Conservation (phyloP, 2,329 filamentous ascomycete genomes). For the Dothiorella sarmentorum region DNA sequence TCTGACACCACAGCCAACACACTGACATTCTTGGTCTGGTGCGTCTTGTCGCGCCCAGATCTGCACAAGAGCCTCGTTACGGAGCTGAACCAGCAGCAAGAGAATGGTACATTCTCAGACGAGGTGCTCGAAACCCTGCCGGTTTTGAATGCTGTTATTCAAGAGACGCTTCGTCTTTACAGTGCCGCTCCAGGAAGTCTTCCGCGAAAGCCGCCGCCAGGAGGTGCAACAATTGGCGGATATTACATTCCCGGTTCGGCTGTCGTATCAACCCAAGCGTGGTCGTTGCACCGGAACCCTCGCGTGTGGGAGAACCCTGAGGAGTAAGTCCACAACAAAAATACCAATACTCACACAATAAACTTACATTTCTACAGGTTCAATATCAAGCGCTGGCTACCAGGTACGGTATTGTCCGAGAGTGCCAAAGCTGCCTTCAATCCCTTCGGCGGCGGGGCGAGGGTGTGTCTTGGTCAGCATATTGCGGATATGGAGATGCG, state of each 20-base stretch:
- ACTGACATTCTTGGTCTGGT: conserved; percentile 36
- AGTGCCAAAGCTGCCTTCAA: conserved; percentile 55
- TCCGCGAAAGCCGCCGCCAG: conserved; percentile 35
- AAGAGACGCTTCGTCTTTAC: conserved; percentile 39
- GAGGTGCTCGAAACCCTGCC: conserved; percentile 31
- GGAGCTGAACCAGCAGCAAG: conserved; percentile 23
- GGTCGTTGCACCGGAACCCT: conserved; percentile 36
- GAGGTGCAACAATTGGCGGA: conserved; percentile 33
- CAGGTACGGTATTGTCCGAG: conserved; percentile 21
- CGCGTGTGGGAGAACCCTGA: background rate
- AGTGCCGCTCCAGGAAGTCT: conserved; percentile 35
- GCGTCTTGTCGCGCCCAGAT: conserved; percentile 25
- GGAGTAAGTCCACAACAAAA: background rate
- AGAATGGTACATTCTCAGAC: conserved; percentile 25
- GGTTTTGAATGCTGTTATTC: conserved; percentile 35
- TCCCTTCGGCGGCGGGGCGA: conserved; percentile 65
- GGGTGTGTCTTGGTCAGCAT: conserved; percentile 67
- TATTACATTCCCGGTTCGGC: conserved; percentile 34
- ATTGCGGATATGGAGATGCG: conserved; percentile 60
- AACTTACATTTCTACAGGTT: conserved; percentile 25
- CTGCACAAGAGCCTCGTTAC: background rate
- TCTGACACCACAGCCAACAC: conserved; percentile 35
- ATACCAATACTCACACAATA: background rate
- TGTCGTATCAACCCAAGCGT: conserved; percentile 38
- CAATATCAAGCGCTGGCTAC: conserved; percentile 32